Base-by-base conservation (phyloP, 768 basidiomycete species). In the Pisolithus tinctorius region DNA sequence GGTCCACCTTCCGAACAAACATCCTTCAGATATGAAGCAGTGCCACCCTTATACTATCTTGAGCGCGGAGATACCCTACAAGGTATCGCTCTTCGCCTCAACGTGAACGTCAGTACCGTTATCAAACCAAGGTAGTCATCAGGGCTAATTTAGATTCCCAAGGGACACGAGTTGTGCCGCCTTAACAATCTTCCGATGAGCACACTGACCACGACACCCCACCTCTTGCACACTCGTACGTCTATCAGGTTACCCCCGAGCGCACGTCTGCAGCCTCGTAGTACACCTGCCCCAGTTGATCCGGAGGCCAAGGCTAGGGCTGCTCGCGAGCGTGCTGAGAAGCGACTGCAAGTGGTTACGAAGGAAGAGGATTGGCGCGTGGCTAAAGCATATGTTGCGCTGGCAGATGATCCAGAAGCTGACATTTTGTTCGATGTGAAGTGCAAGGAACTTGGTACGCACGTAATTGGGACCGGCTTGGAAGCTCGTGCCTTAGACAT, bases 351-450 rank as follows among this genome's bases (percentile, higher is more conserved):
- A 67, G 72, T 69, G 30, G 67, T 84, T 55, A 84, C 81, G 44
- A 86, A 87, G 67, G 85, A 87, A 68, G 71, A 72, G 54, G 86
- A 89, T 63, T 77, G 76, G 74, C 71, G 74, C 45, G 72, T 88
- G 29, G 84, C 83, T 9, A 77, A 78, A 59, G 79, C 82, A 25
- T 88, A 90, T 65, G 78, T 88, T 51, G 80, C 81, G 6, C 70
- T 88, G 11, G 84, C 84, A 2, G 80, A 81, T 50, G 59, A 59
- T 14, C 55, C 61, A 9, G 64, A 62, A 13, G 60, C 50, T 10
- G 63, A 60, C 23, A 51, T 41, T 61, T 5, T 52, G 48, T 30
- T 55, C 43, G 59, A 50, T 20, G 40, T 58, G 48, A 63, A 65
- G 52, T 43, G 43, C 48, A 62, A 77, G 63, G 48, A 49, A 48